These are phyloP conservation scores for Colletotrichum neosansevieriae DNA, from an alignment of 2,329 filamentous ascomycete genomes.

Conservation along the genomic window DNA sequence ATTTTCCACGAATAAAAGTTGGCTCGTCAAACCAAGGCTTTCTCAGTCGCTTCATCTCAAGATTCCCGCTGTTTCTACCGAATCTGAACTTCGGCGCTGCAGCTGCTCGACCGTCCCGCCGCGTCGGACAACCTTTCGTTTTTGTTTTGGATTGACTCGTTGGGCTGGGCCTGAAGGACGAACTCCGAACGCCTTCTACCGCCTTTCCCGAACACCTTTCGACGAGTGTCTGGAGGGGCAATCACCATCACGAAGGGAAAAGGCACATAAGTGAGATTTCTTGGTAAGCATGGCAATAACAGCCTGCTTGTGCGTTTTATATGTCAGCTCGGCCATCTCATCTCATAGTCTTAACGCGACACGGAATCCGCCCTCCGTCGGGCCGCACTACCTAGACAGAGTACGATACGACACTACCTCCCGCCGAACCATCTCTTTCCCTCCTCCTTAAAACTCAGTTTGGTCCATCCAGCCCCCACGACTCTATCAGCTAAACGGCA, in stretches of 20 bases:
- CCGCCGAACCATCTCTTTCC: too few relatives aligned
- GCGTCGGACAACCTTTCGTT: slow-evolving; percentile 1
- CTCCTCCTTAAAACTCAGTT: too few relatives aligned
- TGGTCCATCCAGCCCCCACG: too few relatives aligned
- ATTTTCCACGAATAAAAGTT: too few relatives aligned
- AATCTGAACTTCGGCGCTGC: slow-evolving; percentile 24
- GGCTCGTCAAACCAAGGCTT: too few relatives aligned
- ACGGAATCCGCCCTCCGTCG: not conserved
- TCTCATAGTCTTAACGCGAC: not conserved
- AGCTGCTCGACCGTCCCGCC: slow-evolving; percentile 1
- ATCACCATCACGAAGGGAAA: too few relatives aligned
- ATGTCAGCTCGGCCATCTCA: too few relatives aligned
- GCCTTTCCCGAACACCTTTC: not conserved
- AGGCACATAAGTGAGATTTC: too few relatives aligned
- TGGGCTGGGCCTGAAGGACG: not conserved
- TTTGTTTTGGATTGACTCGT: not conserved
- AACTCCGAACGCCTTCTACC: not conserved
- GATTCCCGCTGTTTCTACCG: not conserved
- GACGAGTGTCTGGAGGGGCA: too few relatives aligned
- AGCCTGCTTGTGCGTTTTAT: too few relatives aligned
- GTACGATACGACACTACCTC: not conserved
- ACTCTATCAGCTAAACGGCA: not conserved
- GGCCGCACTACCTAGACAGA: not conserved
- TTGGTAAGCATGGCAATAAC: too few relatives aligned
- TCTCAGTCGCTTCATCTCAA: not conserved